Evolutionary conservation across 2,329 filamentous ascomycete genomes (phyloP).

Genomic region (Botrytis galanthina): DNA sequence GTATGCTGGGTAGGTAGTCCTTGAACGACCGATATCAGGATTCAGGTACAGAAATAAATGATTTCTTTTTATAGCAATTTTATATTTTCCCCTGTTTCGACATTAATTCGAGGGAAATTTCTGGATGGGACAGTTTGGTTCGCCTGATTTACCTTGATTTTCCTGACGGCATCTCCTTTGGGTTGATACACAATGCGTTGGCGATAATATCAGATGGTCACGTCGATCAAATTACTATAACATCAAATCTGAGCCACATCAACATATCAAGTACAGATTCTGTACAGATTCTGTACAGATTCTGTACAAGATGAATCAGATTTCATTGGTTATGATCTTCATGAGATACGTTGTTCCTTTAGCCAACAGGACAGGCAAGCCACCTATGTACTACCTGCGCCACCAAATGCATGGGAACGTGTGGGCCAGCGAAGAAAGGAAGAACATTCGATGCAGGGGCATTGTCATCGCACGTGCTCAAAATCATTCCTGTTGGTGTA

Average conservation of each 20-base stretch:
- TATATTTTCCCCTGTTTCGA: background rate
- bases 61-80: background rate
- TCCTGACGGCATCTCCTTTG: background rate
- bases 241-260: background rate
- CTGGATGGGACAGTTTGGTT: background rate
- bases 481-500: background rate
- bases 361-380: background rate
- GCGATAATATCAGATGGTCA: background rate
- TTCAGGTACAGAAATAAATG: background rate
- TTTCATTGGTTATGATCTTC: background rate
- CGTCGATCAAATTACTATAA: background rate
- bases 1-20: background rate
- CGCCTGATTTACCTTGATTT: background rate
- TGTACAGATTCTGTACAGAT: background rate
- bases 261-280: background rate
- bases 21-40: background rate
- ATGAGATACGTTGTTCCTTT: background rate
- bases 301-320: background rate
- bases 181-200: background rate
- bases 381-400: background rate
- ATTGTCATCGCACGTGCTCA: background rate
- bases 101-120: background rate
- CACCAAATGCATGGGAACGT: background rate
- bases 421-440: slow-evolving; percentile 12
- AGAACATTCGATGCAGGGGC: slow-evolving; percentile 7